phyloP scores from a whole-genome alignment of 2,329 filamentous ascomycete genomes.

The Colletotrichum costaricense region DNA sequence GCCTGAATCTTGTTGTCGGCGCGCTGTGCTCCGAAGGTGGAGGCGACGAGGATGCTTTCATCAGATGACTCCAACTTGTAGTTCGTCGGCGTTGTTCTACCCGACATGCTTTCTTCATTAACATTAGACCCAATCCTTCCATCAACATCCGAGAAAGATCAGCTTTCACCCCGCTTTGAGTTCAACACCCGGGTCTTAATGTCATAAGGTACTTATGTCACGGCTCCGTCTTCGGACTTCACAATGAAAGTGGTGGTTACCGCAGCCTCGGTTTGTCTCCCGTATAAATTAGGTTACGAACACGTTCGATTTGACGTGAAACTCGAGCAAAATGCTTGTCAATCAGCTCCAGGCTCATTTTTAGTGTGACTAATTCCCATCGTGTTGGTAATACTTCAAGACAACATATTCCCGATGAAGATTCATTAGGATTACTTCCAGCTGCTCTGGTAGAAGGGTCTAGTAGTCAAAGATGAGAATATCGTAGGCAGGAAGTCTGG shows the following conservation, averaged over 20 bases:
- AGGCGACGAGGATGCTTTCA: neutral
- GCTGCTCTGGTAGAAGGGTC: too few relatives aligned
- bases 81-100: neutral
- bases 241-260: neutral
- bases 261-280: neutral
- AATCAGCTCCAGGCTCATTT: too few relatives aligned
- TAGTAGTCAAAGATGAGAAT: too few relatives aligned
- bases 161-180: neutral
- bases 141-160: neutral
- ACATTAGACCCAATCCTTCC: neutral
- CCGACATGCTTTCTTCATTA: neutral
- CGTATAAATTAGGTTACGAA: neutral
- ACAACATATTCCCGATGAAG: too few relatives aligned
- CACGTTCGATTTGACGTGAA: too few relatives aligned
- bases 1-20: neutral
- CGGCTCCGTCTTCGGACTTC: neutral
- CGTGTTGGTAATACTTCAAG: too few relatives aligned
- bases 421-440: too few relatives aligned
- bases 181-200: neutral
- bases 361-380: too few relatives aligned
- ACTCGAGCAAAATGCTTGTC: too few relatives aligned
- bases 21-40: slow-evolving; percentile 11
- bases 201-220: neutral
- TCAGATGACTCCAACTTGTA: slow-evolving; percentile 1
- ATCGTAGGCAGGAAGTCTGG: too few relatives aligned